Evolutionary conservation across 2,329 filamentous ascomycete species (phyloP).

Genomic region (Colletotrichum magnum): DNA sequence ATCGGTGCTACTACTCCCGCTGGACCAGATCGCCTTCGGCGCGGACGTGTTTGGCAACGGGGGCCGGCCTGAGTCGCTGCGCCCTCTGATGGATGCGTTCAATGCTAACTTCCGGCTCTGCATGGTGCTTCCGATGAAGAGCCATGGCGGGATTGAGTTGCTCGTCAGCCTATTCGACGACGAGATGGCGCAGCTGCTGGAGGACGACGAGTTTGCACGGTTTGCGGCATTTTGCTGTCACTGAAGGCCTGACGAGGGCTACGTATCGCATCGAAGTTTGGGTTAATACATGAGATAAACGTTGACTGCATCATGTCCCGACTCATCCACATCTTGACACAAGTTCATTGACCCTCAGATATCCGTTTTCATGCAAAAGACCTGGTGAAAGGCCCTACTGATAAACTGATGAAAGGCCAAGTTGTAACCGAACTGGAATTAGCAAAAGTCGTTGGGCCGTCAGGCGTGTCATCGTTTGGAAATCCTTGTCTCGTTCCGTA

Average conservation of each 20-base stretch:
- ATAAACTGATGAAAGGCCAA: no score
- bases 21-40: conserved; percentile 48
- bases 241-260: background rate
- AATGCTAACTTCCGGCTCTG: conserved; percentile 45
- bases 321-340: no score
- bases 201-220: conserved; percentile 46
- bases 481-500: no score
- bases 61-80: conserved; percentile 47
- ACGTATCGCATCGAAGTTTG: no score
- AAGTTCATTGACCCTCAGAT: no score
- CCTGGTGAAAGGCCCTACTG: no score
- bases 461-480: no score
- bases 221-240: conserved; percentile 41
- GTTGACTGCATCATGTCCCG: no score
- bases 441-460: no score
- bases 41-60: conserved; percentile 45
- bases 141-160: conserved; percentile 48
- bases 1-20: conserved; percentile 49
- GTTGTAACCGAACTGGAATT: no score
- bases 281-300: no score
- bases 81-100: conserved; percentile 47
- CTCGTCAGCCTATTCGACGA: conserved; percentile 47
- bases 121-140: conserved; percentile 48
- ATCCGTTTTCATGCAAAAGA: no score
- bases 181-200: conserved; percentile 46